Base-by-base conservation (phyloP, 1,284 basidiomycete genomes). In the Ceratobasidium theobromae region DNA sequence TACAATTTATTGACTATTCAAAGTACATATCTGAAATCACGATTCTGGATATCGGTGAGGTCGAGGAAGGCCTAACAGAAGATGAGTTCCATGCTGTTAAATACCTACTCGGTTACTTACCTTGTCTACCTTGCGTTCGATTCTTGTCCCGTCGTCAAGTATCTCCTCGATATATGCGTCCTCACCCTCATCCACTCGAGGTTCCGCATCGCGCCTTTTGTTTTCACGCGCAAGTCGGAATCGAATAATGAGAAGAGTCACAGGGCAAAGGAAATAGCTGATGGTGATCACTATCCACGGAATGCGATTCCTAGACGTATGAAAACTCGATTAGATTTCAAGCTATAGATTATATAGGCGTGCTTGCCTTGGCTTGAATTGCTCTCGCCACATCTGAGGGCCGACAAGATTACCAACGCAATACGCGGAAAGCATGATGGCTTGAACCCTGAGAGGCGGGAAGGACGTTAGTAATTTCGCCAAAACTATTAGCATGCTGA, bases 1-100 rank as follows among this genome's bases (percentile, higher is more conserved):
- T 45, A 45, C 41, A 45, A 18, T 6, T 12, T 18, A 8, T 11
- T 45, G 9, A 11, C 9, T 48, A 14, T 32, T 72, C 67, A 74
- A 12, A 74, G 67, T 32, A 71, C 70, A 53, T 74, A 74, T 53
- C 73, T 58, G 66, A 73, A 74, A 18, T 68, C 68, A 28, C 69
- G 58, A 53, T 74, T 74, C 65, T 74, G 71, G 48, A 65, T 69
- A 54, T 74, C 73, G 9, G 73, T 73, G 28, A 74, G 62, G 48
- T 74, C 73, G 23, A 74, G 57, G 65, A 72, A 69, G 14, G 58
- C 55, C 67, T 73, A 32, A 8, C 27, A 8, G 27, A 45, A 4
- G 16, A 38, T 71, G 48, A 70, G 67, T 25, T 72, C 72, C 16
- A 65, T 67, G 35, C 16, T n/a, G 21, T n/a, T n/a, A 14, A 38